These are phyloP conservation scores for Cryphonectria japonica DNA, from an alignment of 2,329 filamentous ascomycete genomes.

Conservation along the genomic window DNA sequence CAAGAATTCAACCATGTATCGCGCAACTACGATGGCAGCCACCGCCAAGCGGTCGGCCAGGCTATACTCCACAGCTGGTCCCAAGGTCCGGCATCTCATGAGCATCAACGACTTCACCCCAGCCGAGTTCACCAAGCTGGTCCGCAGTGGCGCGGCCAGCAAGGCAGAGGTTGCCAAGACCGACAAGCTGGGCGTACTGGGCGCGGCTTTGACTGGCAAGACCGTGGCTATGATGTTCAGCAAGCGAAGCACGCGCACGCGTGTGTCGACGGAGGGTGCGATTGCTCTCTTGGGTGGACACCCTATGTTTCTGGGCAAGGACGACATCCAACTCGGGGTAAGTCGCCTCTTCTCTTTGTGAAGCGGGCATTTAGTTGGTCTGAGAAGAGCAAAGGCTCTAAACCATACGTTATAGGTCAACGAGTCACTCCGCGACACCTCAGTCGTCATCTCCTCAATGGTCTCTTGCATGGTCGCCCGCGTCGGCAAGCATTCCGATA, in stretches of 20 bases:
- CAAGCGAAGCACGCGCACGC: constrained; percentile 92
- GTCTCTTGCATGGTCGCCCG: constrained; percentile 81
- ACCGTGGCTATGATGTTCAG: constrained; percentile 96
- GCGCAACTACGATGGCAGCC: constrained; percentile 33
- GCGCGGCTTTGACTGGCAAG: constrained; percentile 69
- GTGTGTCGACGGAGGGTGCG: constrained; percentile 91
- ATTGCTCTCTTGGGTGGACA: constrained; percentile 87
- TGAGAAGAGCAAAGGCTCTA: background rate
- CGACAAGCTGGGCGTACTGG: constrained; percentile 61
- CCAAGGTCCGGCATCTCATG: constrained; percentile 76
- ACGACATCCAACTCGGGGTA: constrained; percentile 88
- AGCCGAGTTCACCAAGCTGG: constrained; percentile 77
- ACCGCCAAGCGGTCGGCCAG: constrained; percentile 44
- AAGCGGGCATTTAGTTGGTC: constrained; percentile 28
- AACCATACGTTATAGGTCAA: constrained; percentile 61
- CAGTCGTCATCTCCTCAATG: constrained; percentile 92
- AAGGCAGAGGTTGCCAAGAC: constrained; percentile 79
- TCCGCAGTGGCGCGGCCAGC: constrained; percentile 78
- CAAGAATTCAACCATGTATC: constrained; percentile 28
- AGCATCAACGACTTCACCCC: constrained; percentile 86
- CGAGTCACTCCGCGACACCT: constrained; percentile 92
- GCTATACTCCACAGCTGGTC: constrained; percentile 49
- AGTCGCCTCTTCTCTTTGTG: constrained; percentile 35
- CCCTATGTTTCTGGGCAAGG: constrained; percentile 94
- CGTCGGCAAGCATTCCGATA: constrained; percentile 76